Evolutionary conservation across 1,139 yeast genomes (phyloP), one percentile per base, ranked within the genome.

Genomic region (Saccharomyces pastorianus): DNA sequence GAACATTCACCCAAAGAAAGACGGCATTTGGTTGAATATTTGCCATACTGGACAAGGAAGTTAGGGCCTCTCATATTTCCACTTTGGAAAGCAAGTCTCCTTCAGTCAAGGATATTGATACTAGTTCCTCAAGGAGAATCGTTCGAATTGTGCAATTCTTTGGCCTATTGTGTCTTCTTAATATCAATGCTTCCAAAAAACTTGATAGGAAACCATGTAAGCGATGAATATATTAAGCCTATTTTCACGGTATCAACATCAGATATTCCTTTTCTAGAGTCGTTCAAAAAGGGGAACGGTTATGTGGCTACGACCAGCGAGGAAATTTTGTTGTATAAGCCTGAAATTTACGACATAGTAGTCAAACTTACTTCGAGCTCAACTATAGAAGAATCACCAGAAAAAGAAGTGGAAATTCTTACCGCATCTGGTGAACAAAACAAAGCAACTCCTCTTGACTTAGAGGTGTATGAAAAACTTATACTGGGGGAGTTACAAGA

Each of bases 61-160:
- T 72, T 86, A 55, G 96, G 96, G 0, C 95, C 96, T 0, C 71
- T 86, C 50, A 73, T 86, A 2, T 88, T 86, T 64, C 80, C 80
- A 27, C 68, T 87, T 5, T 88, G 88, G 84, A 87, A 85, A 66
- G 76, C 83, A 41, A 79, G 85, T 5, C 68, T 90, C 38, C 66
- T 86, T 31, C 73, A 95, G 23, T 79, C 83, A 58, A 75, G 83
- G 46, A 75, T 89, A 8, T 58, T 89, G 9, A 68, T 89, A 4
- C 77, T 85, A 59, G 80, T 80, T 61, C 72, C 72, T 4, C 63
- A 65, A 47, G 68, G 72, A 44, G 64, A 66, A 25, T 55, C 69
- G 31, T 64, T 81, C 31, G 77, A 77, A 51, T 66, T 69, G 27
- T 71, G 76, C 57, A 77, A 80, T 54, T 73, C 79, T 17, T 73